Evolutionary conservation across 1,284 basidiomycete genomes (phyloP).

Genomic region (Jaminaea rosea): DNA sequence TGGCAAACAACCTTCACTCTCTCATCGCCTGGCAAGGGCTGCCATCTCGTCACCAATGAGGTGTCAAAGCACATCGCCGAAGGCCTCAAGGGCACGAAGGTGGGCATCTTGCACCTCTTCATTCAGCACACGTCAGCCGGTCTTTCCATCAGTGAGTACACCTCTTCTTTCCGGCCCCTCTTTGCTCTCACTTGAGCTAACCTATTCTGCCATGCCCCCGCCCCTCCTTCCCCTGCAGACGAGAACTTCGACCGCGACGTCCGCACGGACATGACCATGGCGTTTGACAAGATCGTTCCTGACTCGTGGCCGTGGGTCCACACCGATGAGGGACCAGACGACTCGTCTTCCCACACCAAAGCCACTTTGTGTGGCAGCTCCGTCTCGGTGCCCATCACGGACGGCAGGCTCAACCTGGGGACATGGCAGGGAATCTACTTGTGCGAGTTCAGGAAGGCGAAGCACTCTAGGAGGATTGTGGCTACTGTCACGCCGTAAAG

Average conservation of each 20-base stretch:
- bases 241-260: slow-evolving; percentile 70
- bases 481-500: not conserved
- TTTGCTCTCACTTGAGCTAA: no score
- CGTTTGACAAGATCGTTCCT: slow-evolving; percentile 66
- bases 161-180: no score
- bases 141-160: slow-evolving; percentile 72
- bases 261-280: slow-evolving; percentile 53
- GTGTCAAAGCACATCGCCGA: slow-evolving; percentile 62
- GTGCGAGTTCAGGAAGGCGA: not conserved
- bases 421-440: slow-evolving; percentile 63
- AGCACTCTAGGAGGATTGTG: not conserved
- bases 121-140: slow-evolving; percentile 86
- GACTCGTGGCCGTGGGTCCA: slow-evolving; percentile 78
- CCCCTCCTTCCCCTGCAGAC: no score
- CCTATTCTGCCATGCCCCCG: no score
- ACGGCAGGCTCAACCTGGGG: slow-evolving; percentile 69
- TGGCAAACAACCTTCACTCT: slow-evolving; percentile 80
- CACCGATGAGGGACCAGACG: slow-evolving; percentile 59
- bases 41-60: slow-evolving; percentile 78
- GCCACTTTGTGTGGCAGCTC: slow-evolving; percentile 71
- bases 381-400: slow-evolving; percentile 73
- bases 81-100: slow-evolving; percentile 57
- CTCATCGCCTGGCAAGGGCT: slow-evolving; percentile 51
- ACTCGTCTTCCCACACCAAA: slow-evolving; percentile 76
- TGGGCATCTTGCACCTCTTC: slow-evolving; percentile 49